Conservation (phyloP, 768 basidiomycete species). For the Podaxis pistillaris region DNA sequence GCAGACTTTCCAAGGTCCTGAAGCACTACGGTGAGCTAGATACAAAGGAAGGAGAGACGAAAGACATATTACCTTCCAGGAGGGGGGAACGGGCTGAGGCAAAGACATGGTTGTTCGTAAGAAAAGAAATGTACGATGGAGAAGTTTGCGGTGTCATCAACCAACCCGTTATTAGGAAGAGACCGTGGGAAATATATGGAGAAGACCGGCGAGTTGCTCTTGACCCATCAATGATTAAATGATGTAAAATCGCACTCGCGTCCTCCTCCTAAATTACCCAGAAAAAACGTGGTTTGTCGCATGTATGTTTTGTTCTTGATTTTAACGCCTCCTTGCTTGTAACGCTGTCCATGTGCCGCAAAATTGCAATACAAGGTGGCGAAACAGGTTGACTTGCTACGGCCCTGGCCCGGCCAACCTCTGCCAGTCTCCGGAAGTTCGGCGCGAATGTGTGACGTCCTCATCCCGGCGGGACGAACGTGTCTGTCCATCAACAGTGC, state of each 20-base stretch:
- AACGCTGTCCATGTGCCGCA: not conserved
- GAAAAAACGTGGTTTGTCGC: not conserved
- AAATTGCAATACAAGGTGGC: not conserved
- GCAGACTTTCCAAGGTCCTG: constrained; percentile 97
- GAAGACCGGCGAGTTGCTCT: constrained; percentile 15
- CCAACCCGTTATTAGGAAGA: constrained; percentile 16
- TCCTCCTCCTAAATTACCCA: not conserved
- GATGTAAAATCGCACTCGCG: not conserved
- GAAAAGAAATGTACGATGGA: constrained; percentile 18
- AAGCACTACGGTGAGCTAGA: constrained; percentile 13
- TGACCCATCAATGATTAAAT: constrained; percentile 5
- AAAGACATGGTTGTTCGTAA: constrained; percentile 66
- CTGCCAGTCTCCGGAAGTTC: too few relatives aligned
- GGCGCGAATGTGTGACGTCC: too few relatives aligned
- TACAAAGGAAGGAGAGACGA: not conserved
- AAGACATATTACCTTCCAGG: constrained; percentile 87
- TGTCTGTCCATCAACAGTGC: not conserved
- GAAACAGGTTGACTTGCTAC: not conserved
- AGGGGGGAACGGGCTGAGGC: constrained; percentile 94
- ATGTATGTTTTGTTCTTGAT: not conserved
- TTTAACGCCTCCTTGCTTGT: not conserved
- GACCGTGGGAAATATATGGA: constrained; percentile 20
- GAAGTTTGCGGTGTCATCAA: constrained; percentile 9
- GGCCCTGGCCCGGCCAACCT: too few relatives aligned
- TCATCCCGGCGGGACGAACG: not conserved